A percentile compares a stretch with the other conserved stretches of the same genome.
These are phyloP conservation scores for Trichoderma pleuroti DNA, from an alignment of 2,329 filamentous ascomycete species.

Conservation along the genomic window DNA sequence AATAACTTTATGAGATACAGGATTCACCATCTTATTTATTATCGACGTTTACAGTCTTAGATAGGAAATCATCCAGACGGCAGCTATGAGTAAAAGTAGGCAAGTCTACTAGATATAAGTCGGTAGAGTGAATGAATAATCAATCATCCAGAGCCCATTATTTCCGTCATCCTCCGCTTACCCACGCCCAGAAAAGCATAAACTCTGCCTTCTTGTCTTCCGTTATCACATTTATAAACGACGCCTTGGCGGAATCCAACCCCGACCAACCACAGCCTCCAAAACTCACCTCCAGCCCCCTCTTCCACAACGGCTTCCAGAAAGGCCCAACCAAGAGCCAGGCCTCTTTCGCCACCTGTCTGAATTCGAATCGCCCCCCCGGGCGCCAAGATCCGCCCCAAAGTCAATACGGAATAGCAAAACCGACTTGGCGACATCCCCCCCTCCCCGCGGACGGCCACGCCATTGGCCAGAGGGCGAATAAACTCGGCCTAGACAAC, in stretches of 20 bases:
- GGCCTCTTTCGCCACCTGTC: neutral
- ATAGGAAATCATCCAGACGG: too few species aligned
- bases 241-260: neutral
- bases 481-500: neutral
- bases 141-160: neutral
- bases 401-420: neutral
- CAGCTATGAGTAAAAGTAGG: too few species aligned
- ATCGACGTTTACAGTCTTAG: neutral
- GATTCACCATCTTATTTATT: accelerated
- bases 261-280: neutral
- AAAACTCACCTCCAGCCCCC: neutral
- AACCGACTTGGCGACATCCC: neutral
- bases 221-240: neutral
- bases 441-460: neutral
- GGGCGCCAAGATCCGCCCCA: neutral
- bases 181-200: neutral
- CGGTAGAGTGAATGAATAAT: neutral
- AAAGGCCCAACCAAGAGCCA: neutral
- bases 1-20: too few species aligned
- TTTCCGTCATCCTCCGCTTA: neutral
- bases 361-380: neutral
- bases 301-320: neutral
- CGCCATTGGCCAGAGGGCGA: neutral
- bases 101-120: neutral
- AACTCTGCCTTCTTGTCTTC: neutral